A percentile compares a stretch with the other conserved stretches of the same genome.
phyloP scores from a whole-genome alignment of 2,329 filamentous ascomycete genomes.

The Drechslerella coelobrocha region DNA sequence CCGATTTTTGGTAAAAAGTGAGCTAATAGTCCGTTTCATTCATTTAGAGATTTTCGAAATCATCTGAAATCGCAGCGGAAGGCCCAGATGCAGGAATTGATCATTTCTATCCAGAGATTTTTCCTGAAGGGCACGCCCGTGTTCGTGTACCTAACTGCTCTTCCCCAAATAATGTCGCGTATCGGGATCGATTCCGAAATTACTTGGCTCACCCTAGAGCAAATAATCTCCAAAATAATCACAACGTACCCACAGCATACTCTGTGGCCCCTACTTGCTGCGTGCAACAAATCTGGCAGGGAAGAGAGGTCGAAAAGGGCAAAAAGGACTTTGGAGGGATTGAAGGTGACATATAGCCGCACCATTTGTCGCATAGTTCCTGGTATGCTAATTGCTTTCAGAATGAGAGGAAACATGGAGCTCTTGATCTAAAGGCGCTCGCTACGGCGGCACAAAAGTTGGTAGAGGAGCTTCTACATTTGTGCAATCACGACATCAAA shows the following conservation, averaged over 20 bases:
- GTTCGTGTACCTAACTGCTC: constrained; percentile 65
- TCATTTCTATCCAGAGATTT: constrained; percentile 78
- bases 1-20: constrained; percentile 27
- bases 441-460: constrained; percentile 67
- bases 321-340: constrained; percentile 58
- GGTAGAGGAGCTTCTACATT: constrained; percentile 63
- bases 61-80: constrained; percentile 64
- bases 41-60: constrained; percentile 58
- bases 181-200: constrained; percentile 83
- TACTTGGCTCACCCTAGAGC: constrained; percentile 77
- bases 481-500: constrained; percentile 81
- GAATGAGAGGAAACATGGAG: constrained; percentile 57
- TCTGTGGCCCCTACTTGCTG: constrained; percentile 86
- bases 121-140: constrained; percentile 70
- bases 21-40: constrained; percentile 48
- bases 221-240: constrained; percentile 86
- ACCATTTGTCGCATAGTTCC: background rate
- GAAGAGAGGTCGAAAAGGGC: constrained; percentile 70
- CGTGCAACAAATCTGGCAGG: constrained; percentile 82
- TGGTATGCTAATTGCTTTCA: constrained; percentile 52
- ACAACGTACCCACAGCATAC: constrained; percentile 86
- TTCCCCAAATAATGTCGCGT: constrained; percentile 93
- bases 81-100: constrained; percentile 72
- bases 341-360: constrained; percentile 55
- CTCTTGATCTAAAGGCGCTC: constrained; percentile 66